Percentiles rank a stretch among this genome's conserved stretches.
Conservation (phyloP, 108 stramenopile genomes). For the Skeletonema costatum region DNA sequence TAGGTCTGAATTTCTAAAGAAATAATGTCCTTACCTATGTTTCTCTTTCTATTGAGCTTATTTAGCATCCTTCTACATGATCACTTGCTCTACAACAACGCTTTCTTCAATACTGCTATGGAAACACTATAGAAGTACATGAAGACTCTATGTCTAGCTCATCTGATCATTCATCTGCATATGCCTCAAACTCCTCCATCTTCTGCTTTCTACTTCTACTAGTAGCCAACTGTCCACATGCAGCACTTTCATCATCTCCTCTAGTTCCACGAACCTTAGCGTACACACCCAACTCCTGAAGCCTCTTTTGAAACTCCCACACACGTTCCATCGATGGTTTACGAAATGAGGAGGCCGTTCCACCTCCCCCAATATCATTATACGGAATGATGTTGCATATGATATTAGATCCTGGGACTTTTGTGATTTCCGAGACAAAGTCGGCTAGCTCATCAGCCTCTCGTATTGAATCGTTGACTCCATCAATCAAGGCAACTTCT, state of each 20-base stretch:
- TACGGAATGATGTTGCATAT: constrained; percentile 82
- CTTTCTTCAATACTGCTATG: too few relatives aligned
- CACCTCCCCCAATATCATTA: constrained; percentile 72
- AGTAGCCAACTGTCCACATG: constrained; percentile 89
- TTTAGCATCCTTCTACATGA: too few relatives aligned
- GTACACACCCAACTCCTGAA: constrained; percentile 58
- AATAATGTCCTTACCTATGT: too few relatives aligned
- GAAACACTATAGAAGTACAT: too few relatives aligned
- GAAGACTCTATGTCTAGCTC: too few relatives aligned
- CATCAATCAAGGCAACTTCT: constrained; percentile 77
- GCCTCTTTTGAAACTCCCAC: constrained; percentile 58
- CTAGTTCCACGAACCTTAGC: constrained; percentile 73
- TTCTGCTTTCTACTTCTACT: constrained; percentile 35
- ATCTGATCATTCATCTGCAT: too few relatives aligned
- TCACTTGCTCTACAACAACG: too few relatives aligned
- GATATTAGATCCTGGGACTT: constrained; percentile 61
- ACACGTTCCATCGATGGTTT: constrained; percentile 60
- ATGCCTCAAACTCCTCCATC: too few relatives aligned
- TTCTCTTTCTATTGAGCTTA: too few relatives aligned
- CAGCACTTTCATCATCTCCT: constrained; percentile 86
- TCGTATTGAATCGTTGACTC: constrained; percentile 79
- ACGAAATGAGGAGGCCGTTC: constrained; percentile 31
- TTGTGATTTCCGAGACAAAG: constrained; percentile 64
- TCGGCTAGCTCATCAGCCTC: constrained; percentile 77
- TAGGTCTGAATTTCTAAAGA: too few relatives aligned